Evolutionary conservation across 2,329 filamentous ascomycete species (phyloP), one percentile per base, ranked within the genome.

Genomic region (Ascochyta lentis): DNA sequence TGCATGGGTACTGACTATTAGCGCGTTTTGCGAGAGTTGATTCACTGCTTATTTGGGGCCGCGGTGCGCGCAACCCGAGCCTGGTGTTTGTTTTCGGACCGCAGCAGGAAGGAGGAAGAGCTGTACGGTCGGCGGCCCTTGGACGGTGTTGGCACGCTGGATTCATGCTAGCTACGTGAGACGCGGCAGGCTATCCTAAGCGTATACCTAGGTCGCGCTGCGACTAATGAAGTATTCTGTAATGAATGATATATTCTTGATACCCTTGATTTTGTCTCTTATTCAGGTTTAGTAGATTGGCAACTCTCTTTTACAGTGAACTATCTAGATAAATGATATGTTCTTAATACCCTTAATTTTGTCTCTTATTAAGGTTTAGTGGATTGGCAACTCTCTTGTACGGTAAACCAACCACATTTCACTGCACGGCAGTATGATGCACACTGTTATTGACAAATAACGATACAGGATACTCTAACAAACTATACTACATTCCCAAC

Each of bases 161-260:
- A 10, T 35, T 15, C 29, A 9, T 31, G 16, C 40, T 43, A 43
- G 6, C 33, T 29, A 27, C 37, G 37, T 19, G 42, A 47, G 33
- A 23, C 47, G 38, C 22, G 23, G 37, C 47, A 50, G 41, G 47
- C 24, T 42, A 31, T 46, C 27, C 24, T 49, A 12, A 49, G 37
- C 29, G 31, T 47, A 31, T 8, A 46, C 35, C 46, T 49, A 42
- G n/a, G 13, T 26, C 37, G 44, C 40, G 26, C 44, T 44, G 52
- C 48, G 43, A 53, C 52, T 56, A 59, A 56, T 49, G 51, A 56
- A 46, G 43, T 52, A 46, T 51, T 56, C 44, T 40, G 31, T 59
- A 59, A 56, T 59, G 52, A 59, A 56, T 53, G 41, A 19, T 47
- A 53, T 47, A 59, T 55, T 56, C 52, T 49, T 50, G 53, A 56